phyloP scores from a whole-genome alignment of 1,284 basidiomycete species.

The Vanrija sp. region DNA sequence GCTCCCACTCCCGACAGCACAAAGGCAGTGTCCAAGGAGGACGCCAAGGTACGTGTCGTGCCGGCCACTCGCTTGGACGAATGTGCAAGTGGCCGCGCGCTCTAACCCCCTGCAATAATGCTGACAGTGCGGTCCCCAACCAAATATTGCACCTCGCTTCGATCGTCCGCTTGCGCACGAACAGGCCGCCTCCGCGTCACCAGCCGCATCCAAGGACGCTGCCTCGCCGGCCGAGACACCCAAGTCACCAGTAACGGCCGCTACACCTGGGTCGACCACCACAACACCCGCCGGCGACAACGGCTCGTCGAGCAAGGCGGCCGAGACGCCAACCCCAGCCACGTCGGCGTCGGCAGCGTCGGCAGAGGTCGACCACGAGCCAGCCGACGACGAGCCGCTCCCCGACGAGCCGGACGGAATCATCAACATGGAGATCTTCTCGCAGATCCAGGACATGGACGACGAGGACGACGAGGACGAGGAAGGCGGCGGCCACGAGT shows the following conservation, averaged over 20 bases:
- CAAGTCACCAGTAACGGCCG: neutral
- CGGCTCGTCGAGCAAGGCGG: neutral
- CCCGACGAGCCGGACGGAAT: slow-evolving; percentile 34
- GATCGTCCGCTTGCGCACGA: too few relatives aligned
- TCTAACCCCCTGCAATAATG: too few relatives aligned
- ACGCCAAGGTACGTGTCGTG: too few relatives aligned
- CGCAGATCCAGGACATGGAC: slow-evolving; percentile 84
- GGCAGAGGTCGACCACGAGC: neutral
- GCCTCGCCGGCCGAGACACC: neutral
- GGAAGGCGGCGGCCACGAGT: slow-evolving; percentile 55
- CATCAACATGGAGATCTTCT: slow-evolving; percentile 75
- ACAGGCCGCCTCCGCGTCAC: too few relatives aligned
- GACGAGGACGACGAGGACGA: slow-evolving; percentile 61
- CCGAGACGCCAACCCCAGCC: neutral
- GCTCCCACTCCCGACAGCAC: too few relatives aligned
- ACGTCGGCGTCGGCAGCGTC: neutral
- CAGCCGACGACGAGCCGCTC: slow-evolving; percentile 7
- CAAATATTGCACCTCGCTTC: too few relatives aligned
- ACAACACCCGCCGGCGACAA: neutral
- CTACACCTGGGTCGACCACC: neutral
- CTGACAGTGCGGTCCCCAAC: too few relatives aligned
- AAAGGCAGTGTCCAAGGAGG: too few relatives aligned
- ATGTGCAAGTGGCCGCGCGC: too few relatives aligned
- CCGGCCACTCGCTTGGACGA: too few relatives aligned
- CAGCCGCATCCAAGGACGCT: too few relatives aligned